phyloP scores from a whole-genome alignment of 148 eudicot genomes.

The Cornus kousa region DNA sequence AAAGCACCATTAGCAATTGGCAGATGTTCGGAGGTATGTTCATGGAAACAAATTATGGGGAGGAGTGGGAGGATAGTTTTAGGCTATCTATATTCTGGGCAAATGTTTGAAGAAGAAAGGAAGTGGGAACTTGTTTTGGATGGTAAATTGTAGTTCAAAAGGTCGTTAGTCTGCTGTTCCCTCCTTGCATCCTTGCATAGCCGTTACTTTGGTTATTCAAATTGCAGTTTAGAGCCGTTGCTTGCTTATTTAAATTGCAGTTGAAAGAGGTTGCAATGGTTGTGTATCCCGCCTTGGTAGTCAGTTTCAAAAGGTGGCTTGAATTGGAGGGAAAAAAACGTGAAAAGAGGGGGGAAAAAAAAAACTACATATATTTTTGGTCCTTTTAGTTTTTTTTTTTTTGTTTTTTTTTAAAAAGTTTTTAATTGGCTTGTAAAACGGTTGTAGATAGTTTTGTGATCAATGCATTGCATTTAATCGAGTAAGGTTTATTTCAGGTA shows the following conservation, averaged over 20 bases:
- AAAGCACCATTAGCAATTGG: slow-evolving; percentile 35
- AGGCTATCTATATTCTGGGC: slow-evolving; percentile 3
- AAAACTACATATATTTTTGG: slow-evolving; percentile 6
- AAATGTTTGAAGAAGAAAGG: slow-evolving; percentile 22
- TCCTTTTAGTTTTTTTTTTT: not conserved
- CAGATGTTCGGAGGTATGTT: not conserved
- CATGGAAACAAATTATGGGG: not conserved
- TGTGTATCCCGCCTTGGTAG: slow-evolving; percentile 18
- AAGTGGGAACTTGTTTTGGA: slow-evolving; percentile 23
- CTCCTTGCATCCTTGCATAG: slow-evolving; percentile 19
- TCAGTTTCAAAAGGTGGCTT: not conserved
- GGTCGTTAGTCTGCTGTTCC: slow-evolving; percentile 36
- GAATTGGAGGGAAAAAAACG: slow-evolving; percentile 15
- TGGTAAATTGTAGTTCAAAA: slow-evolving; percentile 33
- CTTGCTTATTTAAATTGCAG: too few relatives aligned
- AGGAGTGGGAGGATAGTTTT: not conserved
- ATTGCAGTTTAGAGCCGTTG: slow-evolving; percentile 38
- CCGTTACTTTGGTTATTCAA: slow-evolving; percentile 44
- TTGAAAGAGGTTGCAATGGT: slow-evolving; percentile 6
- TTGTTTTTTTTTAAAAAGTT: slow-evolving; percentile 16
- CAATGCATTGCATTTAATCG: slow-evolving; percentile 18
- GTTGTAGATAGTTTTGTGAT: slow-evolving; percentile 13
- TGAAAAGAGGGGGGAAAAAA: not conserved
- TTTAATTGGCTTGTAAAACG: slow-evolving; percentile 24
- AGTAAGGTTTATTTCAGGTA: not conserved